phyloP scores from a whole-genome alignment of 495 filamentous ascomycete species.

The Penicillium longicatenatum region DNA sequence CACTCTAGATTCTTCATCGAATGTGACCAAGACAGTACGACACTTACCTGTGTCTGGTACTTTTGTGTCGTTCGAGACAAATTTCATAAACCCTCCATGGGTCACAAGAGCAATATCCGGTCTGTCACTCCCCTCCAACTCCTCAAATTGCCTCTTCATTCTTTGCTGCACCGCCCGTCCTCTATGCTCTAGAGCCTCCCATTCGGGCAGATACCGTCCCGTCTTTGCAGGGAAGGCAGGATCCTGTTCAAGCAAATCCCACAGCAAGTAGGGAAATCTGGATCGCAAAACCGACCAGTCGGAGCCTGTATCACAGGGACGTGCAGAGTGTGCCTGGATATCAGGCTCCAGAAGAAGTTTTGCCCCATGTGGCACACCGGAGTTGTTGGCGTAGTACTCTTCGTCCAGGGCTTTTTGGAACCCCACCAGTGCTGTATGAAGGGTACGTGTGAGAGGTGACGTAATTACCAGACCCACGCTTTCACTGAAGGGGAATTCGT shows the following conservation, averaged over 20 bases:
- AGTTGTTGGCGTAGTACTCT: conserved; percentile 4
- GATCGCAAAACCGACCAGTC: conserved; percentile 3
- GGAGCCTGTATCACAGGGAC: conserved; percentile 20
- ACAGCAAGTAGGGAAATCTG: conserved; percentile 11
- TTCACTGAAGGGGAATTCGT: conserved; percentile 12
- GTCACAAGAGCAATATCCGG: conserved; percentile 21
- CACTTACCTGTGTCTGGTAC: not conserved
- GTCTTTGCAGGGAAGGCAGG: not conserved
- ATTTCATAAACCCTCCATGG: conserved; percentile 17
- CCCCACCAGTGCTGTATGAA: conserved; percentile 18
- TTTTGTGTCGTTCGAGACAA: not conserved
- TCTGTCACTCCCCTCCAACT: conserved; percentile 3
- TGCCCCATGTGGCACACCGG: conserved; percentile 5
- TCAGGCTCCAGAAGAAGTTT: conserved; percentile 11
- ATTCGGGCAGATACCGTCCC: not conserved
- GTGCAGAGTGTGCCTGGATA: conserved; percentile 19
- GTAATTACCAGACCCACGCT: conserved; percentile 16
- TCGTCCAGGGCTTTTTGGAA: conserved; percentile 12
- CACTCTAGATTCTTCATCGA: not conserved
- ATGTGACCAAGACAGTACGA: not conserved
- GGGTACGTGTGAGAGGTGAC: conserved; percentile 19
- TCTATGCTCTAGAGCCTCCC: conserved; percentile 6
- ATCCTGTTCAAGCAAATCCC: conserved; percentile 4
- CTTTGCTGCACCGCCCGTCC: conserved; percentile 9
- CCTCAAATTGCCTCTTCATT: conserved; percentile 8